These are phyloP conservation scores for Linum usitatissimum DNA, from an alignment of 345 rosid species.

Conservation along the genomic window DNA sequence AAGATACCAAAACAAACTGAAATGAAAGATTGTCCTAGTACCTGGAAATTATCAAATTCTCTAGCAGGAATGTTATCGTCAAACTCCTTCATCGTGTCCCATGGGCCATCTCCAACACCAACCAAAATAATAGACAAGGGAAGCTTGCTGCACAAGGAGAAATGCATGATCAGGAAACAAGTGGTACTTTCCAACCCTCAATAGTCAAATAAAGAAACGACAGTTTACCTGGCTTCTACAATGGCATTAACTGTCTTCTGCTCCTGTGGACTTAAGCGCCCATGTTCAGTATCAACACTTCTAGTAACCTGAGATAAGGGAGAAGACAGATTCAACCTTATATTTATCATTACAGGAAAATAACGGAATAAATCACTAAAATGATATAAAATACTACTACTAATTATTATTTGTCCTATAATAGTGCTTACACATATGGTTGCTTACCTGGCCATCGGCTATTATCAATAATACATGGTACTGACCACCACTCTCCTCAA, in stretches of 20 bases:
- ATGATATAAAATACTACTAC: neutral
- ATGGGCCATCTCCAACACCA: conserved; percentile 6
- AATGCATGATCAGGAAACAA: neutral
- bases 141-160: conserved; percentile 2
- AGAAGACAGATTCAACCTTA: neutral
- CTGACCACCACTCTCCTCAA: conserved; percentile 1
- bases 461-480: neutral
- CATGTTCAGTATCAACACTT: conserved; percentile 3
- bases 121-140: conserved; percentile 1
- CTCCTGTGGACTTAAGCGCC: conserved; percentile 4
- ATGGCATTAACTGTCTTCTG: conserved; percentile 4
- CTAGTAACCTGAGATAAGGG: neutral
- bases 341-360: too few species aligned
- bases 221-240: conserved; percentile 1
- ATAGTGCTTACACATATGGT: neutral
- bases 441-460: neutral
- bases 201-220: neutral
- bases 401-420: too few species aligned
- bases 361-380: too few species aligned
- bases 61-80: conserved; percentile 3
- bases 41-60: conserved; percentile 4
- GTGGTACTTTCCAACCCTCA: neutral
- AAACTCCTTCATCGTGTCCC: conserved; percentile 6
- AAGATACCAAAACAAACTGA: neutral
- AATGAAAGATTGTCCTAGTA: neutral